Evolutionary conservation across 1,284 basidiomycete genomes (phyloP), one percentile per base, ranked within the genome.

Genomic region (Thecaphora frezii): DNA sequence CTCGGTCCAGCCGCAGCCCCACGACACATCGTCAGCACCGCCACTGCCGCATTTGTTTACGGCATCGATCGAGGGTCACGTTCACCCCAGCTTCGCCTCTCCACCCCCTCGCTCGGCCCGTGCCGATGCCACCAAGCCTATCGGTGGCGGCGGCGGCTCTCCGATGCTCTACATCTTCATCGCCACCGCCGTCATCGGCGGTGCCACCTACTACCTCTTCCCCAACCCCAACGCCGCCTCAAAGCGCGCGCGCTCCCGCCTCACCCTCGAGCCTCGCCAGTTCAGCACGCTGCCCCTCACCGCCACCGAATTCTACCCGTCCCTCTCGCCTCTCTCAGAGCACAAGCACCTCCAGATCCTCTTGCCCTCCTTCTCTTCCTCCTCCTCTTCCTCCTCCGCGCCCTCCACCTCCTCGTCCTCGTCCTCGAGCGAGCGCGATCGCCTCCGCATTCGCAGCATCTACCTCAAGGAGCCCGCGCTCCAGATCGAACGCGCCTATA

Each of bases 401-500:
- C n/a, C n/a, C n/a, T n/a, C n/a, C n/a, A n/a, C 44, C 42, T 51
- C 40, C 14, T 44, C 24, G 13, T 48, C 36, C 3, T 37, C 42
- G n/a, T 30, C 33, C 7, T 14, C 28, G 28, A 30, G n/a, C 28
- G 28, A 30, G 28, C 26, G 36, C 19, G 44, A 52, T 16, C 36
- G 25, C 24, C 21, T 71, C 18, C 18, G 54, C 9, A 61, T 65
- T 14, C 38, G 55, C 19, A 70, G 61, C 40, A 23, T 59, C 14
- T 64, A 66, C 46, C 55, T 65, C 58, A 71, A 69, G 37, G 65
- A 70, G 28, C 68, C 70, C 7, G 54, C 54, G 7, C 46, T 73
- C 10, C 64, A 67, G 25, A 70, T 73, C 47, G 66, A 73, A 30
- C 53, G 70, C 18, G 63, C 68, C 7, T 73, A 73, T 21, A 73